Evolutionary conservation across 495 filamentous ascomycete species (phyloP), one percentile per base, ranked within the genome.

Genomic region (Trichoderma parareesei): DNA sequence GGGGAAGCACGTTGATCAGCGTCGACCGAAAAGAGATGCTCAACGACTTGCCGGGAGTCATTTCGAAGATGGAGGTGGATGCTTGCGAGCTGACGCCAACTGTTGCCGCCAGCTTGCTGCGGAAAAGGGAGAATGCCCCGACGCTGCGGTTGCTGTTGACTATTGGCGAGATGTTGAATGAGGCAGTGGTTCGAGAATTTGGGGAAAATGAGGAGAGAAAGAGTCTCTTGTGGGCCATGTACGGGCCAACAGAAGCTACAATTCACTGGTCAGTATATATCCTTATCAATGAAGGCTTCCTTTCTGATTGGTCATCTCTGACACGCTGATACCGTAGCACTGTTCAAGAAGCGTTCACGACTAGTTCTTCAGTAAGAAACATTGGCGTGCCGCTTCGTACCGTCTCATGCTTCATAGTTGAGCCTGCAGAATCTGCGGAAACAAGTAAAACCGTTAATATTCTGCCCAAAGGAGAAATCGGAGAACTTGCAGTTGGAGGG

Each of bases 111-210:
- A 88, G 84, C 49, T 70, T 94, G 13, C 74, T 96, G 20, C 80
- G 81, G 11, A 83, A 75, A 6, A 81, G 88, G 53, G 70, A 79
- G 1, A 80, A 79, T 20, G 88, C 84, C 0, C 91, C 91, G 0
- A 71, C 74, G 0, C 70, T 96, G 43, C 78, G 77, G 35, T 71
- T 90, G 1, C 78, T 95, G 1, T 74, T 94, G 13, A 94, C 91
- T 0, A 95, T 94, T 67, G 91, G 91, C 5, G 91, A 96, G 74
- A 93, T 92, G 89, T 82, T 96, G 37, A 92, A 89, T 0, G 77
- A 78, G 27, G 80, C 81, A 5, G 83, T 96, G 1, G 77, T 93
- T 8, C 77, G 85, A 46, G 89, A 92, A 71, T 96, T 91, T 77
- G 88, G 88, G 2, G 79, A 79, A 4, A 69, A 70, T 38, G 70